Base-by-base conservation (phyloP, 257 asterid genomes). In the Solanum tacnaense region DNA sequence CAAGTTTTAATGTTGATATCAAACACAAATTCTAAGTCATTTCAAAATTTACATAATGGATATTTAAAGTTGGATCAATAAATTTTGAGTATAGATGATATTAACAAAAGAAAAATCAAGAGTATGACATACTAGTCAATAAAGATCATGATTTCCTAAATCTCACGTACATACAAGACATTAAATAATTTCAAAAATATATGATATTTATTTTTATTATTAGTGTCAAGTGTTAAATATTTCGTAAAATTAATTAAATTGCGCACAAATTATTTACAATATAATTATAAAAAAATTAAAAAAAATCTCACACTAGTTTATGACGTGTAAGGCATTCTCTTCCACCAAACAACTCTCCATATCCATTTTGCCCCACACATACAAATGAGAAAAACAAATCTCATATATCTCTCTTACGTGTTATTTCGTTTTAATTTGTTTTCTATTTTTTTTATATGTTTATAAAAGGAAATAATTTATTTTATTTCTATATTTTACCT, bases 361-460 rank as follows among this genome's bases (percentile, higher is more conserved):
- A 79, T 79, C 84, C 84, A 41, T 79, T 25, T 79, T 79, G 84
- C 38, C 32, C 38, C 84, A 79, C 84, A 78, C 76, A 31, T 13
- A 6, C 84, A 44, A 78, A 76, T n/a, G 34, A 20, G 1, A 18
- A 38, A 38, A 75, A 75, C 29, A 36, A 38, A 39, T n/a, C 21
- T 0, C 13, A 39, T 18, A 4, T 71, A 25, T 67, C 10, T 73
- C 18, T 73, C 27, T 4, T 9, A 1, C 8, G 18, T 11, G 2
- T 75, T 1, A 2, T 4, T 25, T 1, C 1, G 1, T 23, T 62
- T 4, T 23, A 23, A 62, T 62, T 62, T 62, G 1, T 62, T 62
- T 9, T 10, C 0, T 62, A 62, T 23, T 23, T 62, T n/a, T 62
- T 62, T 2, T 0, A 62, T n/a, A 23, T 0, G 0, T 23, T 1